Base-by-base conservation (phyloP, 2,329 filamentous ascomycete genomes). In the Coniochaeta hoffmannii region DNA sequence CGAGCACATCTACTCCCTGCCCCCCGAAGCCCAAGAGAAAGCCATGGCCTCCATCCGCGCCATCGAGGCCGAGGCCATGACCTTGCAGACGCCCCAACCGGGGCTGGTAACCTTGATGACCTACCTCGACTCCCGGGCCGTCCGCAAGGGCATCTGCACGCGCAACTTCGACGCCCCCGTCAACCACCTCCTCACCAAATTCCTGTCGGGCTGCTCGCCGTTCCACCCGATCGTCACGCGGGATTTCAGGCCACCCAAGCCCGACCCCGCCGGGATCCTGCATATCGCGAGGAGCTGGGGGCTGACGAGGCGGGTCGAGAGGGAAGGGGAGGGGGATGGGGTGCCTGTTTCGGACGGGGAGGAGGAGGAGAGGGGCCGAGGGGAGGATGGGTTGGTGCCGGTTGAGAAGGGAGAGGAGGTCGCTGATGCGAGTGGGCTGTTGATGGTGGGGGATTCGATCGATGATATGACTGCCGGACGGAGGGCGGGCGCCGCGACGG, bases 381-480 rank as follows among this genome's bases (percentile, higher is more conserved):
- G 57, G 46, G 58, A 55, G 19, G 62, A 60, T 0, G 66, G 62
- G 3, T 50, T 58, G 34, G 55, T 61, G 17, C 54, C 56, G 12
- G 57, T 60, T 1, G 41, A 56, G 22, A 26, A 31, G 7, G 63
- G 62, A 11, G 61, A 58, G 38, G 60, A 49, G 22, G 66, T 70
- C 10, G 66, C 66, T 1, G 76, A 78, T 58, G 80, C 75, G 2
- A 77, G 71, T 41, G 69, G 68, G 6, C 64, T 84, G 41, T 81
- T 85, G 62, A 86, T 86, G 83, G 83, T 86, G 22, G 89, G 89
- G 4, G 89, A 93, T 67, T 91, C 87, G 15, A 83, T 96, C 55
- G 94, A 97, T 68, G 94, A 99, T 68, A 95, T 97, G 83, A 89
- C 87, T 8, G 90, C 93, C 1, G 93, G 94, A 0, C 81, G 87